phyloP scores from a whole-genome alignment of 345 rosid genomes.

The Pugionium dolabratum region DNA sequence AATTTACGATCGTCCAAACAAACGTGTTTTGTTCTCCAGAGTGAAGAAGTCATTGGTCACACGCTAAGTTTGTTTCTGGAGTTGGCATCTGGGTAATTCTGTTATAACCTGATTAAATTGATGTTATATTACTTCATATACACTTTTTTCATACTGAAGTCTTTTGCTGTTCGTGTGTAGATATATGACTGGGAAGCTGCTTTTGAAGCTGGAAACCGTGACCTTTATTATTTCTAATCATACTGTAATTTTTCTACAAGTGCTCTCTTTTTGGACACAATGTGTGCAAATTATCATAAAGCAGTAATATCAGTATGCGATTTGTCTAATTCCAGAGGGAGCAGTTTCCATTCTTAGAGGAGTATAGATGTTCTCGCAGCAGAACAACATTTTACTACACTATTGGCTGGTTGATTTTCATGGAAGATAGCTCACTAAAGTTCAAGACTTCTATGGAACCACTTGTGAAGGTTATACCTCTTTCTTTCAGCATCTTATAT shows the following conservation, averaged over 20 bases:
- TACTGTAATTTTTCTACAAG: slow-evolving; percentile 59
- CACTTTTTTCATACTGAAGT: slow-evolving; percentile 4
- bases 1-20: slow-evolving; percentile 23
- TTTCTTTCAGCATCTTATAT: slow-evolving; percentile 20
- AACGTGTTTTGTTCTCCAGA: slow-evolving; percentile 50
- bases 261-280: slow-evolving; percentile 24
- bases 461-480: slow-evolving; percentile 60
- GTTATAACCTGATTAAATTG: slow-evolving; percentile 26
- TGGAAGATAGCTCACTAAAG: slow-evolving; percentile 97
- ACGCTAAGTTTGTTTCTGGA: slow-evolving; percentile 94
- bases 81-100: slow-evolving; percentile 84
- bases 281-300: slow-evolving; percentile 1
- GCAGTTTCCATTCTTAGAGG: slow-evolving; percentile 91
- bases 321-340: slow-evolving; percentile 69
- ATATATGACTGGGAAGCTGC: slow-evolving; percentile 98
- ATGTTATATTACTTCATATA: slow-evolving; percentile 12
- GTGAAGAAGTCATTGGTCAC: slow-evolving; percentile 93
- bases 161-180: slow-evolving; percentile 45
- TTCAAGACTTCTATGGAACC: slow-evolving; percentile 98
- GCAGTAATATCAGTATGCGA: slow-evolving; percentile 14
- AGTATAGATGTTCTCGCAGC: slow-evolving; percentile 91
- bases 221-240: slow-evolving; percentile 94
- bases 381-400: slow-evolving; percentile 95
- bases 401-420: slow-evolving; percentile 93
- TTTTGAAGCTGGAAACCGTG: slow-evolving; percentile 85